phyloP scores from a whole-genome alignment of 169 alveolate species.

The Plasmodium malariae region DNA sequence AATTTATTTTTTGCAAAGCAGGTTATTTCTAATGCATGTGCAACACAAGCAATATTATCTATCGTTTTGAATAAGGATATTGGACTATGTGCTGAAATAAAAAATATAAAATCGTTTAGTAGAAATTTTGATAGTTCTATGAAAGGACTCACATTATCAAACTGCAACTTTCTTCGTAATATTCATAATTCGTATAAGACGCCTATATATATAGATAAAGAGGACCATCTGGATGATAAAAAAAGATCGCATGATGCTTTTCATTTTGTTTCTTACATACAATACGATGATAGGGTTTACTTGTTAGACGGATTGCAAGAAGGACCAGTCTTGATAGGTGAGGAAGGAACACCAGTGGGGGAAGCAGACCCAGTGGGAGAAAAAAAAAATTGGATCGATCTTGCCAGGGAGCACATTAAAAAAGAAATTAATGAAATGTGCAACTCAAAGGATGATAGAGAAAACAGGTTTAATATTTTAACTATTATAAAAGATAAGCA shows the following conservation, averaged over 20 bases:
- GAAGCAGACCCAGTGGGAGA: not conserved
- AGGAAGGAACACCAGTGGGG: not conserved
- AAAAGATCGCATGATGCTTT: slow-evolving; percentile 89
- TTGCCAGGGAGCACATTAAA: slow-evolving; percentile 31
- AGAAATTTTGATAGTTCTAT: slow-evolving; percentile 86
- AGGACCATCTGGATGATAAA: slow-evolving; percentile 82
- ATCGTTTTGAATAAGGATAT: slow-evolving; percentile 86
- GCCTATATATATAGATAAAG: slow-evolving; percentile 85
- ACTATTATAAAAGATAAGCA: slow-evolving; percentile 36
- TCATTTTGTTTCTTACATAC: slow-evolving; percentile 92
- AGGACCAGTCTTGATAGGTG: slow-evolving; percentile 63
- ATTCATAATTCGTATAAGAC: slow-evolving; percentile 87
- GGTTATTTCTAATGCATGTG: slow-evolving; percentile 94
- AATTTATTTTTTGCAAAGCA: slow-evolving; percentile 93
- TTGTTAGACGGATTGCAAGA: slow-evolving; percentile 79
- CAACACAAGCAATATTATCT: slow-evolving; percentile 93
- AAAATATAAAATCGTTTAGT: slow-evolving; percentile 89
- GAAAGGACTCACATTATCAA: slow-evolving; percentile 90
- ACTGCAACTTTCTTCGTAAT: slow-evolving; percentile 87
- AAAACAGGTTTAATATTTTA: slow-evolving; percentile 33
- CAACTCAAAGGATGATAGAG: not conserved
- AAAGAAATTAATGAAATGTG: slow-evolving; percentile 30
- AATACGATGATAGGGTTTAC: slow-evolving; percentile 80
- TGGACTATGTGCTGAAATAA: slow-evolving; percentile 77
- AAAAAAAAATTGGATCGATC: slow-evolving; percentile 11